Conservation (phyloP, 106 monocot species). For the Allium fistulosum region DNA sequence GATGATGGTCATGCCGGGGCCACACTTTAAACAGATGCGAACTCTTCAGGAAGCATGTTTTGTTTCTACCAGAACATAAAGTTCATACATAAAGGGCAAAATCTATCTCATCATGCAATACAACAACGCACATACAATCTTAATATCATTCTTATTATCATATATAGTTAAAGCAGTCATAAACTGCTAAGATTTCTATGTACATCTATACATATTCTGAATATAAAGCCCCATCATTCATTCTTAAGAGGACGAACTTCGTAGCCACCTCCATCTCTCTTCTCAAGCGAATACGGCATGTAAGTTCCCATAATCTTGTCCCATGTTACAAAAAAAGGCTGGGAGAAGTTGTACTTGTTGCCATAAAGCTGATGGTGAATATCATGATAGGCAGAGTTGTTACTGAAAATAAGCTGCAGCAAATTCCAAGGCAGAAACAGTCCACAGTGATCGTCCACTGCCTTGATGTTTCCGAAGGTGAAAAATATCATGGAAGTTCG, state of each 20-base stretch:
- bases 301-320: constrained; percentile 37
- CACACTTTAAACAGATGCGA: no score
- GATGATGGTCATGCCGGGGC: no score
- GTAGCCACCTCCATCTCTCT: constrained; percentile 26
- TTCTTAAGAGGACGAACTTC: constrained; percentile 14
- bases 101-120: no score
- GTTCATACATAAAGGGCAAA: no score
- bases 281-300: constrained; percentile 30
- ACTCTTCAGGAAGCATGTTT: no score
- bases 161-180: no score
- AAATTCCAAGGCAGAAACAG: constrained; percentile 13
- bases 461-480: constrained; percentile 27
- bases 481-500: constrained; percentile 23
- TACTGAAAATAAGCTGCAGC: constrained; percentile 15
- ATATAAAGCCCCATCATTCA: no score
- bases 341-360: constrained; percentile 33
- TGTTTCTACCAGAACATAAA: no score
- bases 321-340: constrained; percentile 35
- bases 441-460: constrained; percentile 16
- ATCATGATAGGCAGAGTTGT: constrained; percentile 29
- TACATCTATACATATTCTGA: no score
- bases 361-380: constrained; percentile 35
- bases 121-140: no score
- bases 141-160: no score
- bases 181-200: no score